A percentile compares a stretch with the other conserved stretches of the same genome.
Evolutionary conservation across 306 rosid species (phyloP).

Genomic region (Carpinus fangiana): DNA sequence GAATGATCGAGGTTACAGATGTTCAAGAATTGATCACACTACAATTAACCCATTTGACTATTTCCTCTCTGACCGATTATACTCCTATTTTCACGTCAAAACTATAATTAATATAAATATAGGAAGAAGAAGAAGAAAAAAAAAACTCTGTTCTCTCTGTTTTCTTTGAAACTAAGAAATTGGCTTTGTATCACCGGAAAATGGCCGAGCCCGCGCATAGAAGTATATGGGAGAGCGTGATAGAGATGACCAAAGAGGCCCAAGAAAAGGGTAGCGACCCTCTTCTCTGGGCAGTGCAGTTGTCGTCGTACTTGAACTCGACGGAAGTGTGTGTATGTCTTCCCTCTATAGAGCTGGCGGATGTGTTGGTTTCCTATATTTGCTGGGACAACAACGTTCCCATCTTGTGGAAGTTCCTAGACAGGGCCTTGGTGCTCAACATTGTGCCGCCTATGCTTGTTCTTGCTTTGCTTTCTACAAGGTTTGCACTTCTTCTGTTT

Average conservation of each 20-base stretch:
- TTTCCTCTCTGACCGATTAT: conserved; percentile 8
- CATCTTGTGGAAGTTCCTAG: conserved; percentile 87
- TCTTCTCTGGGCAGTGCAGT: conserved; percentile 74
- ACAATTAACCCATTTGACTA: not conserved
- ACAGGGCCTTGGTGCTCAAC: conserved; percentile 63
- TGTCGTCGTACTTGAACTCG: conserved; percentile 70
- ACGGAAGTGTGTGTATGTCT: conserved; percentile 59
- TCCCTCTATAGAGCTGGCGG: conserved; percentile 77
- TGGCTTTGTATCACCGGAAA: not conserved
- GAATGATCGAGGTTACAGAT: not conserved
- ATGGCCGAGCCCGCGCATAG: conserved; percentile 44
- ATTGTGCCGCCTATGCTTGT: conserved; percentile 84
- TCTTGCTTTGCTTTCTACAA: conserved; percentile 75
- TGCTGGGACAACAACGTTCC: conserved; percentile 96
- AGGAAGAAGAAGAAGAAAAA: too few relatives aligned
- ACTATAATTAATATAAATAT: not conserved
- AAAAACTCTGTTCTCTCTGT: not conserved
- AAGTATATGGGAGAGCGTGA: conserved; percentile 55
- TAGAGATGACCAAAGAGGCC: conserved; percentile 69
- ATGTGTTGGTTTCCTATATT: conserved; percentile 72
- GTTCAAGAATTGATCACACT: not conserved
- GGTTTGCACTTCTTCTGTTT: conserved; percentile 39
- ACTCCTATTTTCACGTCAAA: not conserved
- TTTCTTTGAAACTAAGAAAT: not conserved
- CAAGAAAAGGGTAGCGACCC: conserved; percentile 87